A percentile compares a stretch with the other conserved stretches of the same genome.
phyloP scores from a whole-genome alignment of 129 eudicot genomes.

The Glebionis coronaria region DNA sequence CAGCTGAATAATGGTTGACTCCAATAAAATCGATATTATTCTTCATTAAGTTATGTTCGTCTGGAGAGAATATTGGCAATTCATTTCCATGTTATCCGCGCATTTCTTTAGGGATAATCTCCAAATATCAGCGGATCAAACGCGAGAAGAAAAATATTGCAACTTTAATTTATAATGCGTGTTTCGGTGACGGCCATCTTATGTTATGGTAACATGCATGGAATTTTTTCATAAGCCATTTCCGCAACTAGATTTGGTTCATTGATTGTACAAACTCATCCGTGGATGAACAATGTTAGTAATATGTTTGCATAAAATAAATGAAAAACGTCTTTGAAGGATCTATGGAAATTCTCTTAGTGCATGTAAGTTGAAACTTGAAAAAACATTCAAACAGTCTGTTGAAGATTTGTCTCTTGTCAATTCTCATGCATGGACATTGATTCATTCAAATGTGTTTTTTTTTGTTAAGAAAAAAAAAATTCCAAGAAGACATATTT shows the following conservation, averaged over 20 bases:
- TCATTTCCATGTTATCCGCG: conserved; percentile 47
- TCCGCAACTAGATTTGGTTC: conserved; percentile 54
- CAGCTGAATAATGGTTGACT: conserved; percentile 66
- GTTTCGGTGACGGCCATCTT: no score
- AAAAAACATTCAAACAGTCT: conserved; percentile 29
- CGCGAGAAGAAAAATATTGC: conserved; percentile 3
- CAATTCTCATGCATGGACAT: conserved; percentile 22
- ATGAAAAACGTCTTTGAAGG: conserved; percentile 40
- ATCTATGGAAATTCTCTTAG: conserved; percentile 23
- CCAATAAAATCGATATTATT: conserved; percentile 73
- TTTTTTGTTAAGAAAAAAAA: not conserved
- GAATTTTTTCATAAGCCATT: no score
- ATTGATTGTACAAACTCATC: no score
- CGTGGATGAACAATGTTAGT: no score
- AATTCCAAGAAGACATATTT: not conserved
- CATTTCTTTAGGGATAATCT: conserved; percentile 85
- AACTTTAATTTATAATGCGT: conserved; percentile 9
- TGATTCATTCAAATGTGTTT: conserved; percentile 30
- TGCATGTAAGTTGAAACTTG: not conserved
- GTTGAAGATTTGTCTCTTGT: conserved; percentile 25
- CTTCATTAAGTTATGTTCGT: conserved; percentile 46
- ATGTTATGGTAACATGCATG: no score
- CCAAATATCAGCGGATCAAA: conserved; percentile 81
- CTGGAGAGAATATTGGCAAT: conserved; percentile 57
- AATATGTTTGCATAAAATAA: no score